Evolutionary conservation across 192 early-diverging fungal species (phyloP).

Genomic region (Ambispora gerdemannii): DNA sequence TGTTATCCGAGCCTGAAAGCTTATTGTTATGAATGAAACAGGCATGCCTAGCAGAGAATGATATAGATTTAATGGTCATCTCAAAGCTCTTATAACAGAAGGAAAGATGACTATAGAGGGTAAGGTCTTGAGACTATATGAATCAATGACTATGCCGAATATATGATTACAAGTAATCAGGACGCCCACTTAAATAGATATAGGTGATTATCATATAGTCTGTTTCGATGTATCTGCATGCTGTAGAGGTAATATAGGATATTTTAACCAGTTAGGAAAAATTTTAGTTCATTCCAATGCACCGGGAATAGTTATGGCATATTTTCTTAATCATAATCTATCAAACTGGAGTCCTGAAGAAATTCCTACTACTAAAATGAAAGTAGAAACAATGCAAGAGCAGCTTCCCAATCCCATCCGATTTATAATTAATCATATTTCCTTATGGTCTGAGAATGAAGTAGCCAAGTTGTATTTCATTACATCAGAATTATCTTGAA

Average conservation of each 20-base stretch:
- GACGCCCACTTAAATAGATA: background rate
- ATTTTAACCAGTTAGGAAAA: background rate
- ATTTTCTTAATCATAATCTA: background rate
- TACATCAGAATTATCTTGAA: conserved; percentile 8
- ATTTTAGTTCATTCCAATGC: background rate
- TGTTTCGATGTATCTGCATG: conserved; percentile 2
- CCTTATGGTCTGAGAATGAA: background rate
- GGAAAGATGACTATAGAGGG: background rate
- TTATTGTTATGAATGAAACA: background rate
- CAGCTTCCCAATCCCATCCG: conserved; percentile 13
- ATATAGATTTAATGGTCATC: too few relatives aligned
- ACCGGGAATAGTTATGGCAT: background rate
- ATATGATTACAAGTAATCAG: background rate
- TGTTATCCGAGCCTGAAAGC: background rate
- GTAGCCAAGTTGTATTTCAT: background rate
- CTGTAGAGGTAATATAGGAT: background rate
- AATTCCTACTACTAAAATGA: conserved; percentile 7
- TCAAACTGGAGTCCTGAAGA: background rate
- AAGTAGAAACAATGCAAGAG: too few relatives aligned
- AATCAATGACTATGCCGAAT: background rate
- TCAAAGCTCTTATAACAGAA: conserved; percentile 8
- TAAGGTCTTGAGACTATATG: background rate
- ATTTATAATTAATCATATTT: conserved; percentile 14
- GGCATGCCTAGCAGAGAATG: background rate
- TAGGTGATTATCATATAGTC: background rate